Conservation (phyloP, 768 basidiomycete species). For the Daedaleopsis nitida region DNA sequence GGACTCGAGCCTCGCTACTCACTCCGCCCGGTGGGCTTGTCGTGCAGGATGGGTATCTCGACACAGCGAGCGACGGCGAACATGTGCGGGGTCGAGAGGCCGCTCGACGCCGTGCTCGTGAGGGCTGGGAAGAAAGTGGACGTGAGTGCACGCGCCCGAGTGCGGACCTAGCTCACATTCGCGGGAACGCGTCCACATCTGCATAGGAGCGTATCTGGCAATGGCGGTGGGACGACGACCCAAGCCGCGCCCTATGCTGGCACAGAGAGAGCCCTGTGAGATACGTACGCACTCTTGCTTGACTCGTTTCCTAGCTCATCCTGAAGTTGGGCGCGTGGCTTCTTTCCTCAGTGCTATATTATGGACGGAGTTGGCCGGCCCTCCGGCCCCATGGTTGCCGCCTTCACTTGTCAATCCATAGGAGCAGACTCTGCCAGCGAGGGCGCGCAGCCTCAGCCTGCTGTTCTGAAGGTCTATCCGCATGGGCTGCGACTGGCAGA, state of each 20-base stretch:
- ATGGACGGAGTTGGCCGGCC: constrained; percentile 9
- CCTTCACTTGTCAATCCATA: constrained; percentile 19
- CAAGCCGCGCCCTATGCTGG: constrained; percentile 19
- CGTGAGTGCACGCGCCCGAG: constrained; percentile 11
- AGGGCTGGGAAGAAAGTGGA: constrained; percentile 16
- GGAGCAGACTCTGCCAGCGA: constrained; percentile 1
- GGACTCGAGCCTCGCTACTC: too few species aligned
- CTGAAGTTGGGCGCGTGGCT: too few species aligned
- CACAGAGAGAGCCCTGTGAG: constrained; percentile 25
- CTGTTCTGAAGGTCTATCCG: constrained; percentile 29
- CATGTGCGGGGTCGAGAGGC: constrained; percentile 22
- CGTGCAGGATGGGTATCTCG: constrained; percentile 27
- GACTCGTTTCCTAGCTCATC: not conserved
- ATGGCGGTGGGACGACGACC: constrained; percentile 25
- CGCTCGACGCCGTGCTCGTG: constrained; percentile 21
- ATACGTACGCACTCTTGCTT: constrained; percentile 15
- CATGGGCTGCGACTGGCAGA: constrained; percentile 33
- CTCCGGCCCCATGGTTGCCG: constrained; percentile 16
- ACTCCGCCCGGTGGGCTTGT: not conserved
- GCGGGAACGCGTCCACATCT: not conserved
- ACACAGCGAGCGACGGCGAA: constrained; percentile 20
- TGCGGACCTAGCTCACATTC: not conserved
- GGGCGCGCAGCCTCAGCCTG: constrained; percentile 9
- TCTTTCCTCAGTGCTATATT: constrained; percentile 19
- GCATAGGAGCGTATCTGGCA: constrained; percentile 23